Evolutionary conservation across 2,329 filamentous ascomycete species (phyloP).

Genomic region (Ascochyta lentis): DNA sequence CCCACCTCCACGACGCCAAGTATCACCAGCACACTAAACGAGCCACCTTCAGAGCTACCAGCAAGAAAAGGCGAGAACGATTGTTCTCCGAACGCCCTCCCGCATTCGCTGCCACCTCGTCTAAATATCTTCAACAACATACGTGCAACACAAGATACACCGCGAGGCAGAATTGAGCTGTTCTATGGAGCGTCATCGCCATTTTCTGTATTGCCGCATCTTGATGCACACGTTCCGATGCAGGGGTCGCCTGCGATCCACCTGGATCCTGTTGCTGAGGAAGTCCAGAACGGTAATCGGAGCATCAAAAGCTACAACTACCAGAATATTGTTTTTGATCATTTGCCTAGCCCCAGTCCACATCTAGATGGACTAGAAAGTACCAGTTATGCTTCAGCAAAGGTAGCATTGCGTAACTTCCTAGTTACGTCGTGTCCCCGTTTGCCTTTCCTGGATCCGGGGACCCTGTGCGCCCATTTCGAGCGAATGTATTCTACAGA

Average conservation of each 20-base stretch:
- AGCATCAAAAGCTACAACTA: conserved; percentile 18
- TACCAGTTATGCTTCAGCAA: conserved; percentile 6
- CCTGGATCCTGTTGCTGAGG: not conserved
- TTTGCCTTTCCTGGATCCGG: conserved; percentile 8
- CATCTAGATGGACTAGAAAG: not conserved
- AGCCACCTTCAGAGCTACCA: not conserved
- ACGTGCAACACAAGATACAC: conserved; percentile 11
- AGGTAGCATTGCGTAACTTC: conserved; percentile 12
- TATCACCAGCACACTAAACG: not conserved
- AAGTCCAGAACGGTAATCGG: conserved; percentile 7
- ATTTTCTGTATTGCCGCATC: conserved; percentile 14
- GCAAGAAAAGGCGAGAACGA: not conserved
- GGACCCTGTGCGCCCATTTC: conserved; percentile 2
- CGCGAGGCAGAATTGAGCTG: conserved; percentile 8
- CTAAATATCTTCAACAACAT: conserved; percentile 17
- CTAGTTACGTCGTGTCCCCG: conserved; percentile 10
- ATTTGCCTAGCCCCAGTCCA: not conserved
- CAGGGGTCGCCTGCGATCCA: conserved; percentile 4
- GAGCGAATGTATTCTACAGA: conserved; percentile 1
- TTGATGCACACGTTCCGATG: conserved; percentile 14
- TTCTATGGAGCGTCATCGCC: conserved; percentile 17
- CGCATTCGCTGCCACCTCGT: conserved; percentile 11
- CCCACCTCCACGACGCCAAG: not conserved
- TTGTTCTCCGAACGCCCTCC: not conserved
- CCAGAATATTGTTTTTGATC: conserved; percentile 15